Evolutionary conservation across 495 filamentous ascomycete species (phyloP).

Genomic region (Chaetomium tenue): DNA sequence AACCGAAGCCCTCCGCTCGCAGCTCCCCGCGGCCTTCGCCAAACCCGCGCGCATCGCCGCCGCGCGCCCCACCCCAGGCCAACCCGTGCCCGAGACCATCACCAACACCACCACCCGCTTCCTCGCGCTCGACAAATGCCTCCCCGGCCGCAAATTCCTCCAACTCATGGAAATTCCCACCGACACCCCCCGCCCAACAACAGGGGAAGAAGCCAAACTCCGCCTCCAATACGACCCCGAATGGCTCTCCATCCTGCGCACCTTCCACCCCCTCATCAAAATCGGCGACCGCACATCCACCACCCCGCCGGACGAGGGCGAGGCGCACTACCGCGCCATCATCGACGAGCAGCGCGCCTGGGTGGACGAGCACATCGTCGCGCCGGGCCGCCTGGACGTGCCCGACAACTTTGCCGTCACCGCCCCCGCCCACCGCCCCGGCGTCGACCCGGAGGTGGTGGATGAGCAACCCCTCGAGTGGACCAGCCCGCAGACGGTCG

Average conservation of each 20-base stretch:
- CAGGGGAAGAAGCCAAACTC: constrained; percentile 26
- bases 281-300: constrained; percentile 56
- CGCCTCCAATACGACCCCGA: constrained; percentile 81
- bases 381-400: constrained; percentile 57
- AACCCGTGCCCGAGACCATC: constrained; percentile 53
- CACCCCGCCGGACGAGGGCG: constrained; percentile 57
- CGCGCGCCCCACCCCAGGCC: constrained; percentile 39
- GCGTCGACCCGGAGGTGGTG: constrained; percentile 34
- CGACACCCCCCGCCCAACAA: constrained; percentile 10
- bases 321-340: constrained; percentile 57
- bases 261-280: constrained; percentile 61
- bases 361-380: constrained; percentile 71
- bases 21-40: constrained; percentile 65
- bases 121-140: constrained; percentile 85
- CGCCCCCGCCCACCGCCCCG: constrained; percentile 64
- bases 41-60: constrained; percentile 36
- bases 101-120: constrained; percentile 77
- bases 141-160: constrained; percentile 74
- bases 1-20: constrained; percentile 59
- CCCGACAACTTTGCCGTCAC: constrained; percentile 75
- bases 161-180: constrained; percentile 65
- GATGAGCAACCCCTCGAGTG: constrained; percentile 65
- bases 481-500: constrained; percentile 73
- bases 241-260: constrained; percentile 90
- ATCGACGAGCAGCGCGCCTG: constrained; percentile 68